phyloP scores from a whole-genome alignment of 2,329 filamentous ascomycete genomes.

The Zasmidium citrigriseum region DNA sequence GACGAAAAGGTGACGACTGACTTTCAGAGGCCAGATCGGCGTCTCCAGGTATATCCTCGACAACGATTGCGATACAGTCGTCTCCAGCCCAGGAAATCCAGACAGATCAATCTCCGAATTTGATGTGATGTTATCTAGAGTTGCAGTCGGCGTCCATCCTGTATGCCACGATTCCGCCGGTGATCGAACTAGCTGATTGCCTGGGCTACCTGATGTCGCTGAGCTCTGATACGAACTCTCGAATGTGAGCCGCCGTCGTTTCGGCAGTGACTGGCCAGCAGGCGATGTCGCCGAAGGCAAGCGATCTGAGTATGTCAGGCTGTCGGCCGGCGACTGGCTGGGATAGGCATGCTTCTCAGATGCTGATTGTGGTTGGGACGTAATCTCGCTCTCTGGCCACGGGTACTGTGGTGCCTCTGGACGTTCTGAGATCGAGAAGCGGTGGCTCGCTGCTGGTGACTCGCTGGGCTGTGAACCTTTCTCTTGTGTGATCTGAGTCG shows the following conservation, averaged over 20 bases:
- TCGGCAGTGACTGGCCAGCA: slow-evolving; percentile 1
- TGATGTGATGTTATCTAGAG: slow-evolving; percentile 11
- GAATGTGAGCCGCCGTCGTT: slow-evolving; percentile 22
- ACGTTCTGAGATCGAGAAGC: neutral
- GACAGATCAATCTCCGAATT: slow-evolving; percentile 12
- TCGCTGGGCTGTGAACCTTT: neutral
- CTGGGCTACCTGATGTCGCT: slow-evolving; percentile 11
- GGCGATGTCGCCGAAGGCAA: neutral
- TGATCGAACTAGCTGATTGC: slow-evolving; percentile 3
- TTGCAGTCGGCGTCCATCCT: slow-evolving; percentile 23
- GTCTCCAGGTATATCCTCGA: slow-evolving; percentile 33
- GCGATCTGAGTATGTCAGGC: slow-evolving; percentile 8
- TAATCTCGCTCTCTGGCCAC: slow-evolving; percentile 4
- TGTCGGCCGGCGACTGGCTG: slow-evolving; percentile 1
- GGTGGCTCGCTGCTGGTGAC: neutral
- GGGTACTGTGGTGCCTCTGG: slow-evolving; percentile 9
- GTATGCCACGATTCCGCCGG: slow-evolving; percentile 24
- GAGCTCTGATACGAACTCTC: slow-evolving; percentile 20
- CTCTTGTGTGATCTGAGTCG: neutral
- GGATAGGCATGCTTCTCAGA: neutral
- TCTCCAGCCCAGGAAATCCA: slow-evolving; percentile 20
- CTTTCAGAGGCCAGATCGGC: slow-evolving; percentile 32
- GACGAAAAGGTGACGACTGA: neutral
- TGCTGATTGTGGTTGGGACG: neutral
- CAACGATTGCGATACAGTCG: slow-evolving; percentile 22